Conservation (phyloP, 805 yeast genomes). For the Candida pseudoglaebosa region DNA sequence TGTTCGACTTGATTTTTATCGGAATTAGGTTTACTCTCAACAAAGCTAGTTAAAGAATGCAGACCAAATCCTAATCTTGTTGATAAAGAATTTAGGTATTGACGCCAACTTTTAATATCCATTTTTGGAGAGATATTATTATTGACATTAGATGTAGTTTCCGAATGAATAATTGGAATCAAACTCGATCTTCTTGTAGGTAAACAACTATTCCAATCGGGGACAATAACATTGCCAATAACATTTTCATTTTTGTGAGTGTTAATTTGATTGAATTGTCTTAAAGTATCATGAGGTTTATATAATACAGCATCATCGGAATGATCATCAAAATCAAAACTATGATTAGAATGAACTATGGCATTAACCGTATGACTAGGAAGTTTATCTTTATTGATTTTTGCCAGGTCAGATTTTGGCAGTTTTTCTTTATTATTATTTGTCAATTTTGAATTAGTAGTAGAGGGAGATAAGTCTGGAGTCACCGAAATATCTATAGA, state of each 20-base stretch:
- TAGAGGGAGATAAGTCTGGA: too few species aligned
- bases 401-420: neutral
- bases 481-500: too few species aligned
- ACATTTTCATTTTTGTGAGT: conserved; percentile 44
- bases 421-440: too few species aligned
- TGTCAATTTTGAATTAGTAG: too few species aligned
- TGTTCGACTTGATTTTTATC: conserved; percentile 21
- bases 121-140: conserved; percentile 17
- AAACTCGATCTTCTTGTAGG: conserved; percentile 19
- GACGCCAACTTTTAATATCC: conserved; percentile 35
- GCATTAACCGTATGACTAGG: conserved; percentile 21
- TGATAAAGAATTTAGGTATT: conserved; percentile 30
- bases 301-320: conserved; percentile 42
- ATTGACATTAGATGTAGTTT: conserved; percentile 19
- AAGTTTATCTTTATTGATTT: too few species aligned
- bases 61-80: conserved; percentile 33
- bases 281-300: conserved; percentile 38
- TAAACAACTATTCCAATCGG: conserved; percentile 38
- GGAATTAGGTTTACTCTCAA: conserved; percentile 9
- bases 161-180: conserved; percentile 9
- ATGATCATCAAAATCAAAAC: conserved; percentile 11
- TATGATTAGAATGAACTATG: conserved; percentile 29
- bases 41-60: conserved; percentile 24
- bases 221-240: conserved; percentile 37
- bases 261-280: conserved; percentile 38